Base-by-base conservation (phyloP, 2,329 filamentous ascomycete genomes). In the Fusarium napiforme region DNA sequence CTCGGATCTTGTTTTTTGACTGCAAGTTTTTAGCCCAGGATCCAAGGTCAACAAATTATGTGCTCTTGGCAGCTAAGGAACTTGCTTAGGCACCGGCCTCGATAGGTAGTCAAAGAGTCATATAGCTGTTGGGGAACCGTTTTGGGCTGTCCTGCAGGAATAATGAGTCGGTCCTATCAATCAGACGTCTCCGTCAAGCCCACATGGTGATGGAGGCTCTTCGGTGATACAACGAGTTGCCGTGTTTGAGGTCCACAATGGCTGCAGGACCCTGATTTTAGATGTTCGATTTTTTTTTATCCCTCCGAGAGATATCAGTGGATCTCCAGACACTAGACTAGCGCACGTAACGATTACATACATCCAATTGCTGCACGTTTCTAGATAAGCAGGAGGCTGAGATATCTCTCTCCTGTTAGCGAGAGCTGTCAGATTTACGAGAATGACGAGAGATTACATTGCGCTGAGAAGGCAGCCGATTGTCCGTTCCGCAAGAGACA, bases 131-230 rank as follows among this genome's bases (percentile, higher is more conserved):
- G 67, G 56, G 56, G 50, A 52, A 37, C 45, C 26, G 49, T 58
- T 73, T 67, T 67, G 55, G 64, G 65, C 59, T 50, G 50, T 60
- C 69, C 60, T 63, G 47, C 53, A 49, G 26, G 47, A 74, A 43
- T 23, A 43, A 37, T 39, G 66, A 75, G 66, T 74, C 72, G 72
- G 72, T 67, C 72, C 72, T 74, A 74, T 75, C 72, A 60, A 66
- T 60, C 50, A 64, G 55, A 57, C 45, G 64, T 59, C 64, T 63
- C 64, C 64, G 60, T 69, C 60, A 65, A 75, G 53, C 70, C 75
- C 75, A 77, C 75, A 76, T 77, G 72, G 72, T 26, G 49, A 69
- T 74, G 75, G 75, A 77, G 75, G 75, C 75, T 77, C 75, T 77
- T 77, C 75, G 75, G 75, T 69, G 71, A 67, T n/a, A 64, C 73